Conservation (phyloP, 2,329 filamentous ascomycete genomes). For the Penicillium sp. region DNA sequence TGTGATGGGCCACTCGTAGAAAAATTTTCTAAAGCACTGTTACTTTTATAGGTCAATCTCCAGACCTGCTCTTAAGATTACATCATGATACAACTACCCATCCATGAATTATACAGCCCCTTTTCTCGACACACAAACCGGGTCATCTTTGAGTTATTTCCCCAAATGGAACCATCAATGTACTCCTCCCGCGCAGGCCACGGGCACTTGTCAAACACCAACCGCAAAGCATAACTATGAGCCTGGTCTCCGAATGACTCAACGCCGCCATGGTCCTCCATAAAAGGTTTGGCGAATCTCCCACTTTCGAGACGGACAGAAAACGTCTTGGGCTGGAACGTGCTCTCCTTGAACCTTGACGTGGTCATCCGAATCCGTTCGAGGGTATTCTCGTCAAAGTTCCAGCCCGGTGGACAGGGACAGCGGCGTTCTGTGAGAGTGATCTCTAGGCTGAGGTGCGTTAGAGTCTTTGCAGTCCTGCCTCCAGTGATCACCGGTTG, state of each 20-base stretch:
- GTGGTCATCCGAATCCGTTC: conserved; percentile 1
- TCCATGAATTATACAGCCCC: conserved; percentile 2
- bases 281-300: conserved; percentile 3
- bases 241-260: conserved; percentile 1
- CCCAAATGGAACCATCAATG: background rate
- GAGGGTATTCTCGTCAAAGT: conserved; percentile 3
- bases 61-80: conserved; percentile 1
- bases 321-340: conserved; percentile 1
- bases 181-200: conserved; percentile 1
- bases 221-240: conserved; percentile 1
- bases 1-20: too few species aligned
- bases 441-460: conserved; percentile 2
- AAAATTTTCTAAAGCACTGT: background rate
- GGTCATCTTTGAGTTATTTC: background rate
- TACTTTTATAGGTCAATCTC: conserved; percentile 2
- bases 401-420: conserved; percentile 1
- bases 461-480: conserved; percentile 1
- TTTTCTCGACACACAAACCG: conserved; percentile 2
- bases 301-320: conserved; percentile 1
- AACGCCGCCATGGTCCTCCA: conserved; percentile 3
- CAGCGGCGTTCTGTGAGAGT: conserved; percentile 3
- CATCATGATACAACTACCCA: background rate
- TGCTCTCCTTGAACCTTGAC: conserved; percentile 1
- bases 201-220: conserved; percentile 1
- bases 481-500: conserved; percentile 1